phyloP scores from a whole-genome alignment of 169 alveolate species.

The Plasmodium sp. region DNA sequence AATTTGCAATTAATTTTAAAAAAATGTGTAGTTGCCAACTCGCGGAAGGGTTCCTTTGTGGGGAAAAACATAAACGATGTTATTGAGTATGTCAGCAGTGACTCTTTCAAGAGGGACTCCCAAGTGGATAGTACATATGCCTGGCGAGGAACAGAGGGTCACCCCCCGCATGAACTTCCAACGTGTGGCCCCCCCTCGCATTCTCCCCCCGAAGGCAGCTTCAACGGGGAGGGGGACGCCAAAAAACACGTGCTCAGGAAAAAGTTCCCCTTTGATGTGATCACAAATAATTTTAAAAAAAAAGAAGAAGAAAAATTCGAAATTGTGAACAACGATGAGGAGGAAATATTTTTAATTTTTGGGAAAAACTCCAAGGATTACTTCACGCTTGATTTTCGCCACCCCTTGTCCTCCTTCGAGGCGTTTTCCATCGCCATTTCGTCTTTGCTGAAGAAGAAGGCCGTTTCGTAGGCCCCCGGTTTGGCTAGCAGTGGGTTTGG shows the following conservation, averaged over 20 bases:
- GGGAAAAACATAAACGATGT: slow-evolving; percentile 66
- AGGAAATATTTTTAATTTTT: slow-evolving; percentile 76
- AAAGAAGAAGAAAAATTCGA: slow-evolving; percentile 45
- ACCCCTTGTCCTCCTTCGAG: slow-evolving; percentile 82
- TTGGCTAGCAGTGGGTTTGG: background rate
- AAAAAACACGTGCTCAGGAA: slow-evolving; percentile 23
- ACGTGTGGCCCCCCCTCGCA: background rate
- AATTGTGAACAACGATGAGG: slow-evolving; percentile 72
- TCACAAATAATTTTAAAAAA: slow-evolving; percentile 48
- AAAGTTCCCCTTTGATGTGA: slow-evolving; percentile 75
- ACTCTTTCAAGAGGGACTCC: background rate
- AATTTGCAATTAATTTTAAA: slow-evolving; percentile 80
- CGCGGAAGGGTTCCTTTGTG: slow-evolving; percentile 8
- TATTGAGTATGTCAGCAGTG: slow-evolving; percentile 44
- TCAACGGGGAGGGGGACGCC: background rate
- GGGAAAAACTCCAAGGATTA: slow-evolving; percentile 82
- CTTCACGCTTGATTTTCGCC: slow-evolving; percentile 83
- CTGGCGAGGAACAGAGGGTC: background rate
- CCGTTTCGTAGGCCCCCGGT: slow-evolving; percentile 73
- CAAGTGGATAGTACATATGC: background rate
- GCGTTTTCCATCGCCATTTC: slow-evolving; percentile 83
- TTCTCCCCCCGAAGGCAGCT: background rate
- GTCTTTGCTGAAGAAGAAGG: slow-evolving; percentile 77
- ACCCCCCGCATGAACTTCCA: background rate
- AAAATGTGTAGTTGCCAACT: slow-evolving; percentile 45